Conservation (phyloP, 2,329 filamentous ascomycete species). For the Aspergillus piperis region DNA sequence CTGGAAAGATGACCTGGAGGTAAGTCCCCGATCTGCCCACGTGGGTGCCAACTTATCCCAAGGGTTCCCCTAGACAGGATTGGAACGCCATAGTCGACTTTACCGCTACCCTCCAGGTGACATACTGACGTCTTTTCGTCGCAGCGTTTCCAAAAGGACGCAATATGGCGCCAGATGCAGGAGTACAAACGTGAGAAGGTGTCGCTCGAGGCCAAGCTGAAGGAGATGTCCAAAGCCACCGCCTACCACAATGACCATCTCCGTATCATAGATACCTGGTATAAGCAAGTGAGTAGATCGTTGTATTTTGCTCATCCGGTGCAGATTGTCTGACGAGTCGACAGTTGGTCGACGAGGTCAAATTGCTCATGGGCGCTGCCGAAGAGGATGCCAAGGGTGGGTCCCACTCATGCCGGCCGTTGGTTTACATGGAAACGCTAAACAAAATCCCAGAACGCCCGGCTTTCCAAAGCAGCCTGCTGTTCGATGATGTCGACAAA, state of each 20-base stretch:
- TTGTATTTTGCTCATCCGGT: background rate
- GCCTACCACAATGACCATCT: constrained; percentile 90
- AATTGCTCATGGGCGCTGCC: constrained; percentile 39
- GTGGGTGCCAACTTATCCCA: constrained; percentile 17
- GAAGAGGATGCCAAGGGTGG: constrained; percentile 34
- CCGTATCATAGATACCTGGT: constrained; percentile 88
- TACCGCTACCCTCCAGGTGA: constrained; percentile 3
- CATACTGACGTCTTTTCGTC: constrained; percentile 29
- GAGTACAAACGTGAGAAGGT: constrained; percentile 92
- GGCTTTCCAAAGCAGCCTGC: constrained; percentile 55
- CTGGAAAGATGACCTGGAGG: constrained; percentile 71
- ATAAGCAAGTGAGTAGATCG: constrained; percentile 71
- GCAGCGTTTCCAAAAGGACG: constrained; percentile 91
- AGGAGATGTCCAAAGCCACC: constrained; percentile 75
- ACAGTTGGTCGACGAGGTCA: constrained; percentile 51
- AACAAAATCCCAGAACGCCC: constrained; percentile 20
- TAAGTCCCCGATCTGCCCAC: constrained; percentile 51
- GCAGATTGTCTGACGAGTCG: constrained; percentile 18
- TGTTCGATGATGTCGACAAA: constrained; percentile 56
- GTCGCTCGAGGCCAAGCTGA: constrained; percentile 76
- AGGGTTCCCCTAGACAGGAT: constrained; percentile 10
- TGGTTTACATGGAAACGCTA: constrained; percentile 2
- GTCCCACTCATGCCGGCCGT: constrained; percentile 7
- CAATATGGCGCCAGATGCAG: constrained; percentile 95
- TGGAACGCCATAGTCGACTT: constrained; percentile 9